phyloP scores from a whole-genome alignment of 108 stramenopile species.

The Cylindrotheca fusiformis region DNA sequence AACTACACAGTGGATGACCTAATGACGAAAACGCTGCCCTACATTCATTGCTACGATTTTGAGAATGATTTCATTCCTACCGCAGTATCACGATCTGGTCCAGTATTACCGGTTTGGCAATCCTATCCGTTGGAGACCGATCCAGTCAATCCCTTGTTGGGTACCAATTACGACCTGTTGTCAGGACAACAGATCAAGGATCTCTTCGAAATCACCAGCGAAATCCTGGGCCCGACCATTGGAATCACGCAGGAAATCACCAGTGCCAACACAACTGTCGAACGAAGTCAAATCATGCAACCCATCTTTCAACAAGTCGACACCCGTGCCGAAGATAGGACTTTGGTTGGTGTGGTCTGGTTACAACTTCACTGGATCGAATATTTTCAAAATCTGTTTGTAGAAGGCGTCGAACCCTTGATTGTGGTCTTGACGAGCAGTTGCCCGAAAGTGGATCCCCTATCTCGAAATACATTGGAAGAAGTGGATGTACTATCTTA shows the following conservation, averaged over 20 bases:
- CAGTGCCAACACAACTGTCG: background rate
- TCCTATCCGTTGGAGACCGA: background rate
- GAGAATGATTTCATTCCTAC: background rate
- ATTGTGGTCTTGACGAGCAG: background rate
- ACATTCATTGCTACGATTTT: background rate
- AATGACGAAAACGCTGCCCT: background rate
- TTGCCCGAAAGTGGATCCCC: background rate
- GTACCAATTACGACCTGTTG: background rate
- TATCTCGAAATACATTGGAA: background rate
- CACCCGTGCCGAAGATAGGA: background rate
- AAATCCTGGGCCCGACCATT: background rate
- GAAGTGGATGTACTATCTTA: background rate
- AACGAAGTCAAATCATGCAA: background rate
- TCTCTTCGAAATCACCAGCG: background rate
- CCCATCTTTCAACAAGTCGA: background rate
- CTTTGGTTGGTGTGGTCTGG: conserved; percentile 4
- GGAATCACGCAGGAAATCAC: background rate
- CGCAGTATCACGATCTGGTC: background rate
- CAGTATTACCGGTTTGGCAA: background rate
- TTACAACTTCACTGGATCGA: background rate
- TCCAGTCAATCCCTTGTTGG: background rate
- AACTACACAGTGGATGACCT: background rate
- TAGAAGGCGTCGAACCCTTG: background rate
- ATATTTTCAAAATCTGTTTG: background rate
- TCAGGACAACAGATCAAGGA: background rate